Evolutionary conservation across 2,329 filamentous ascomycete species (phyloP).

Genomic region (Trichophyton mentagrophytes): DNA sequence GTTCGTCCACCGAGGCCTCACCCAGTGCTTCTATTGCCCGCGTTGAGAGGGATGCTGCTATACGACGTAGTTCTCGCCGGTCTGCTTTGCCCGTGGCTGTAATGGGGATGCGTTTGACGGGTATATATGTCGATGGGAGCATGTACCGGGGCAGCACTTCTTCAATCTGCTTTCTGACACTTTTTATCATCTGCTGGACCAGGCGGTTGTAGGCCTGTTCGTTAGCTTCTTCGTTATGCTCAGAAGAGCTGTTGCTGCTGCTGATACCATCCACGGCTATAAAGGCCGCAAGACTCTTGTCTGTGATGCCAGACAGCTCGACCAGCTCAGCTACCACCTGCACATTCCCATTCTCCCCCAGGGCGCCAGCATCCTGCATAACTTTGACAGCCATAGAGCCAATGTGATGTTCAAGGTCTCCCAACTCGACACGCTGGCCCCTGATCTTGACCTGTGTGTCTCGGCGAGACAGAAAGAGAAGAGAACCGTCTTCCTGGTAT

Average conservation of each 20-base stretch:
- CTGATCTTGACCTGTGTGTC: slow-evolving; percentile 63
- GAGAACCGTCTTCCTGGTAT: slow-evolving; percentile 12
- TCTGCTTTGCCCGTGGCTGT: background rate
- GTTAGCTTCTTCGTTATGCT: background rate
- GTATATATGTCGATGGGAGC: slow-evolving; percentile 11
- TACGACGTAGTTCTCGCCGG: background rate
- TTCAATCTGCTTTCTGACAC: slow-evolving; percentile 12
- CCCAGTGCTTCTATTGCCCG: background rate
- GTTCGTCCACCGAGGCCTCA: background rate
- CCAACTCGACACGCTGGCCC: slow-evolving; percentile 70
- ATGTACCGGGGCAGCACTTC: slow-evolving; percentile 20
- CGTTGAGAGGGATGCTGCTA: background rate
- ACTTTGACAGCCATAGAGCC: slow-evolving; percentile 22
- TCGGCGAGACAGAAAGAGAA: slow-evolving; percentile 16
- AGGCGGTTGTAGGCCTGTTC: background rate
- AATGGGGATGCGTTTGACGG: background rate
- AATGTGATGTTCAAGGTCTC: slow-evolving; percentile 47
- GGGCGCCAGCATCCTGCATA: background rate
- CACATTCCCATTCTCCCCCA: background rate
- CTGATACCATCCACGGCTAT: background rate
- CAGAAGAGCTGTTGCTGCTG: background rate
- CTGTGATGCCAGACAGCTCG: background rate
- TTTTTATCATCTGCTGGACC: background rate
- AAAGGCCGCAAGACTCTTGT: background rate
- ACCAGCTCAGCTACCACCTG: background rate